Percentiles rank a stretch among this genome's conserved stretches.
Conservation (phyloP, 257 asterid species). For the Salvia miltiorrhiza region DNA sequence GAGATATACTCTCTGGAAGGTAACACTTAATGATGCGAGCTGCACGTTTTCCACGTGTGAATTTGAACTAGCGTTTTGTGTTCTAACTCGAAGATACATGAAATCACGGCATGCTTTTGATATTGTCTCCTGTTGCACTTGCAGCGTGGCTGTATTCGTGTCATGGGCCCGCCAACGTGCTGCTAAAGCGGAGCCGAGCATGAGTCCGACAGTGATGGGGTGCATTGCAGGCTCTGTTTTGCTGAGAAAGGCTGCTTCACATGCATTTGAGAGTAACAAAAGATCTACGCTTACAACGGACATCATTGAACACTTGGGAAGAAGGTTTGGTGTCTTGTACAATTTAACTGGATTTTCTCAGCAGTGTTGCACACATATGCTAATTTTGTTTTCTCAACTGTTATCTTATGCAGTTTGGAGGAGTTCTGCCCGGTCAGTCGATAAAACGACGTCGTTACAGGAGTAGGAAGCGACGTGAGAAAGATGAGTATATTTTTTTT, state of each 20-base stretch:
- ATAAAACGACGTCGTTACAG: too few relatives aligned
- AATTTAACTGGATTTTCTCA: background rate
- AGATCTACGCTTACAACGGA: slow-evolving; percentile 85
- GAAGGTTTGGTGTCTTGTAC: slow-evolving; percentile 41
- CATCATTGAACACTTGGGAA: slow-evolving; percentile 81
- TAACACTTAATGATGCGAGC: slow-evolving; percentile 24
- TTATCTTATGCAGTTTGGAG: slow-evolving; percentile 60
- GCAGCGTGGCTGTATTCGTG: slow-evolving; percentile 79
- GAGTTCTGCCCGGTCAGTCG: slow-evolving; percentile 55
- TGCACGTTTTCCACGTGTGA: background rate
- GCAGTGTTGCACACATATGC: background rate
- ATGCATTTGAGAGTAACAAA: slow-evolving; percentile 64
- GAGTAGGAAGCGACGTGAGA: too few relatives aligned
- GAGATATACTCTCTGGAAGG: slow-evolving; percentile 98
- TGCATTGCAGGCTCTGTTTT: slow-evolving; percentile 77
- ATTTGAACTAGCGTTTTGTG: background rate
- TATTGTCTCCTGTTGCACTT: background rate
- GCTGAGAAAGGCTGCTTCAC: slow-evolving; percentile 78
- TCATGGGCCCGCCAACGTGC: slow-evolving; percentile 74
- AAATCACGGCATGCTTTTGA: background rate
- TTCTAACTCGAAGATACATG: background rate
- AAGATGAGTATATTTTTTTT: too few relatives aligned
- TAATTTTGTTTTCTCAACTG: background rate
- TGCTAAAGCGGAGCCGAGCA: slow-evolving; percentile 28
- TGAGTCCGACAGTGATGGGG: slow-evolving; percentile 60